Base-by-base conservation (phyloP, 2,329 filamentous ascomycete genomes). In the Fusarium udum region DNA sequence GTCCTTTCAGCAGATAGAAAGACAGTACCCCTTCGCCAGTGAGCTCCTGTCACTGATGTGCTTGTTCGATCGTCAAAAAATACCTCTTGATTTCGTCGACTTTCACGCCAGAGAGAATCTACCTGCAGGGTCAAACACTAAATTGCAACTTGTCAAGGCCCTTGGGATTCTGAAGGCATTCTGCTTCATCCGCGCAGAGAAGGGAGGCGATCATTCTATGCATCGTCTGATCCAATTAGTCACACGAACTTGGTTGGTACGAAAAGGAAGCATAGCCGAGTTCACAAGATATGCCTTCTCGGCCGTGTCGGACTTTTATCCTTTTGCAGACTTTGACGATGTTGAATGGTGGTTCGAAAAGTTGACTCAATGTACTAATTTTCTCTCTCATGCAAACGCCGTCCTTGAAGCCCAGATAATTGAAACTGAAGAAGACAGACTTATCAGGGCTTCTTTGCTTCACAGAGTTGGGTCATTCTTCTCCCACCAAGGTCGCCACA, bases 191-290 rank as follows among this genome's bases (percentile, higher is more conserved):
- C 62, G 56, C 0, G 69, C 75, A 39, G 74, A 70, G 24, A 74
- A 67, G 2, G 61, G 40, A 1, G 45, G 71, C 0, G 57, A 43
- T 11, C 62, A 79, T 7, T 63, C 79, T 14, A 80, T 83, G 75
- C 81, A 83, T 56, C 78, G 79, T 2, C 79, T 83, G 0, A 74
- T 83, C 1, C 82, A 83, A 18, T 52, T 83, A 11, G 78, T 79
- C 0, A 81, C 80, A 0, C 75, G 67, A 8, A 78, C 75, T 40
- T 83, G 81, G 77, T 63, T 83, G 6, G 12, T 12, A 0, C 39
- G 60, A 0, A 67, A 76, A 36, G 65, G 55, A 4, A 66, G 6
- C 0, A 58, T 71, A 12, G 3, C 11, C 1, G 32, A 63, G 4
- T 80, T 78, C 16, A 61, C 69, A 0, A 43, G 55, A 26, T 37